phyloP scores from a whole-genome alignment of 2,329 filamentous ascomycete genomes.

The Aspergillus fischeri region DNA sequence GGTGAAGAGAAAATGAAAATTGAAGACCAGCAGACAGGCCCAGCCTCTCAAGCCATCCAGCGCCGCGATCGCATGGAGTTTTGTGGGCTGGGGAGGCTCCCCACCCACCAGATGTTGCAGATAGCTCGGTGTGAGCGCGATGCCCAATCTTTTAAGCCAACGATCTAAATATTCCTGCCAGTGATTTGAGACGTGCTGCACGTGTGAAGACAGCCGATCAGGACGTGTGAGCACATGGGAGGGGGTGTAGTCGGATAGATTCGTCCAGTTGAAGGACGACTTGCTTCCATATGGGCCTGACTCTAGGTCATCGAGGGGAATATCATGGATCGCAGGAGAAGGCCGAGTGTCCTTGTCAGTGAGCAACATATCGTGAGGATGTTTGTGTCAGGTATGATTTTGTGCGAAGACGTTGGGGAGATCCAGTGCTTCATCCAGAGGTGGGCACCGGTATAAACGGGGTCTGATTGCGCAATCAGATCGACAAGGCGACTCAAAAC shows the following conservation, averaged over 20 bases:
- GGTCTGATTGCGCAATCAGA: not conserved
- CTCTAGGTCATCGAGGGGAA: constrained; percentile 30
- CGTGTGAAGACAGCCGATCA: constrained; percentile 13
- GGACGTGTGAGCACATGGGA: constrained; percentile 19
- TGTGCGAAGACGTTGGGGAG: not conserved
- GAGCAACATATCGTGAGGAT: constrained; percentile 10
- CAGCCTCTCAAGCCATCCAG: constrained; percentile 42
- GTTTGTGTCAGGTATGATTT: not conserved
- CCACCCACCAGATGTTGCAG: constrained; percentile 31
- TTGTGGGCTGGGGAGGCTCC: constrained; percentile 22
- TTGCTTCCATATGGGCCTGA: constrained; percentile 10
- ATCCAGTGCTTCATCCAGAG: not conserved
- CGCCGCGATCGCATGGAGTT: constrained; percentile 37
- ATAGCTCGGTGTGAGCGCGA: constrained; percentile 35
- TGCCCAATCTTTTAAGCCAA: constrained; percentile 20
- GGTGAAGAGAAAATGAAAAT: constrained; percentile 44
- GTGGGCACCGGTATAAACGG: not conserved
- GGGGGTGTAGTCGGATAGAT: constrained; percentile 21
- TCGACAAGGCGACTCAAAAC: not conserved
- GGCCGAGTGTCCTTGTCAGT: constrained; percentile 11
- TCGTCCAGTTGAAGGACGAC: constrained; percentile 16
- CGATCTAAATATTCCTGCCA: constrained; percentile 23
- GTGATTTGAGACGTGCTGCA: constrained; percentile 18
- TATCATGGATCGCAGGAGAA: constrained; percentile 22
- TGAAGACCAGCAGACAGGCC: constrained; percentile 44